phyloP scores from a whole-genome alignment of 1,284 basidiomycete genomes.

The Veloboletus limbatus region DNA sequence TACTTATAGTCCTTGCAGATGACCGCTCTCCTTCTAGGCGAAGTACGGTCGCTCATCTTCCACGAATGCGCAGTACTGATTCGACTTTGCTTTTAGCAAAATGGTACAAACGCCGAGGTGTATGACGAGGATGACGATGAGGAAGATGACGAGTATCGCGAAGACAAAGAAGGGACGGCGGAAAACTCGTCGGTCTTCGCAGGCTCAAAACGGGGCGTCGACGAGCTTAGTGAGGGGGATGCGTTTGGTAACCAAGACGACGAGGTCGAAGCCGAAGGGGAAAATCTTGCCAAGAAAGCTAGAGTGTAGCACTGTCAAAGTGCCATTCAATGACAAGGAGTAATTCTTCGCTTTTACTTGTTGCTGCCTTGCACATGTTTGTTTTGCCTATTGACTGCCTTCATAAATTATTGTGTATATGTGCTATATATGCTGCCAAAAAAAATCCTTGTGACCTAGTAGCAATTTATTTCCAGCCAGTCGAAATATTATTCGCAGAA shows the following conservation, averaged over 20 bases:
- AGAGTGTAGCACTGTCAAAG: slow-evolving; percentile 19
- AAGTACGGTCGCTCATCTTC: slow-evolving; percentile 10
- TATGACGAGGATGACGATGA: slow-evolving; percentile 18
- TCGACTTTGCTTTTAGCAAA: slow-evolving; percentile 11
- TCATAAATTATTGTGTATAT: slow-evolving; percentile 20
- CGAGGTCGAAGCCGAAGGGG: background rate
- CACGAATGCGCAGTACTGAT: background rate
- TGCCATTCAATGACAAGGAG: background rate
- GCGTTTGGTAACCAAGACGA: slow-evolving; percentile 14
- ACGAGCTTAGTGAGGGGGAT: slow-evolving; percentile 20
- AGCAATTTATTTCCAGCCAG: too few relatives aligned
- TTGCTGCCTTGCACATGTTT: background rate
- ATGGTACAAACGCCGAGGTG: slow-evolving; percentile 12
- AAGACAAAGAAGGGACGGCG: slow-evolving; percentile 14
- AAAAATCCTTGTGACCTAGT: too few relatives aligned
- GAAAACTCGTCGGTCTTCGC: slow-evolving; percentile 6
- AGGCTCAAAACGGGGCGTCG: slow-evolving; percentile 26
- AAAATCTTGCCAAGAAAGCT: slow-evolving; percentile 21
- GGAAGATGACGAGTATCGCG: slow-evolving; percentile 22
- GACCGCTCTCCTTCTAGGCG: slow-evolving; percentile 24
- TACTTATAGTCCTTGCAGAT: slow-evolving; percentile 20
- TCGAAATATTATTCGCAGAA: background rate
- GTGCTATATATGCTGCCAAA: too few relatives aligned
- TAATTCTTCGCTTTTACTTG: background rate
- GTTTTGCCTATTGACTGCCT: background rate